phyloP scores from a whole-genome alignment of 2,329 filamentous ascomycete genomes.

The Ophiostoma himal-ulmi region DNA sequence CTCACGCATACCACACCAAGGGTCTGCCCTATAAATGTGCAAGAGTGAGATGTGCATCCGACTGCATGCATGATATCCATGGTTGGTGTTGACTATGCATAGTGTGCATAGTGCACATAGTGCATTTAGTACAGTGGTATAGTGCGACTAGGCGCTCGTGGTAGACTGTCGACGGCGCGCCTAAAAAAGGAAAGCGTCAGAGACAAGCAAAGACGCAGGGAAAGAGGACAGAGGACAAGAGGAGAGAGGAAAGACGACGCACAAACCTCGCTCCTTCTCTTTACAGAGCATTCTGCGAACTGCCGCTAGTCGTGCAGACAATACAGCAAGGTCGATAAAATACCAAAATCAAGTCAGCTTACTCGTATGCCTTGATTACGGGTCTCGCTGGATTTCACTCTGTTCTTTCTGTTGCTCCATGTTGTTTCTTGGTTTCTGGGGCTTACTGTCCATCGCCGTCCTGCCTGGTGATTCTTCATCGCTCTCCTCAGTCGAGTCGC shows the following conservation, averaged over 20 bases:
- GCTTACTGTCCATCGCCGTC: not conserved
- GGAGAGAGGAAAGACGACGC: not conserved
- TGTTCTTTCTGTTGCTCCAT: not conserved
- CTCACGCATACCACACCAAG: not conserved
- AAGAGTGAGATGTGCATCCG: not conserved
- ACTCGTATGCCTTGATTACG: slow-evolving; percentile 8
- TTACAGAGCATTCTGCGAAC: not conserved
- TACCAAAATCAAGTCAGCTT: not conserved
- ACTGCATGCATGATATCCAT: not conserved
- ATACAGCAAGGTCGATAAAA: slow-evolving; percentile 3
- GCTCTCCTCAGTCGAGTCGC: not conserved
- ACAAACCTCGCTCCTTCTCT: not conserved
- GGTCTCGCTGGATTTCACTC: not conserved
- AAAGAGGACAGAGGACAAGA: not conserved
- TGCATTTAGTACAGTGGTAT: not conserved
- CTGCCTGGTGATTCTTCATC: not conserved
- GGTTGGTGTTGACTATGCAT: not conserved
- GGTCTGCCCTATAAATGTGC: not conserved
- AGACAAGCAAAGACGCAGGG: not conserved
- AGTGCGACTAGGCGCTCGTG: not conserved
- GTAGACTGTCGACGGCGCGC: not conserved
- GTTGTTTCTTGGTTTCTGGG: not conserved
- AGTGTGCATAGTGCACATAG: not conserved
- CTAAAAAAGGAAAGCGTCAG: not conserved
- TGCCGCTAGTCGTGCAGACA: slow-evolving; percentile 9